These are phyloP conservation scores for Cercospora canescens DNA, from an alignment of 2,329 filamentous ascomycete species.

Conservation along the genomic window DNA sequence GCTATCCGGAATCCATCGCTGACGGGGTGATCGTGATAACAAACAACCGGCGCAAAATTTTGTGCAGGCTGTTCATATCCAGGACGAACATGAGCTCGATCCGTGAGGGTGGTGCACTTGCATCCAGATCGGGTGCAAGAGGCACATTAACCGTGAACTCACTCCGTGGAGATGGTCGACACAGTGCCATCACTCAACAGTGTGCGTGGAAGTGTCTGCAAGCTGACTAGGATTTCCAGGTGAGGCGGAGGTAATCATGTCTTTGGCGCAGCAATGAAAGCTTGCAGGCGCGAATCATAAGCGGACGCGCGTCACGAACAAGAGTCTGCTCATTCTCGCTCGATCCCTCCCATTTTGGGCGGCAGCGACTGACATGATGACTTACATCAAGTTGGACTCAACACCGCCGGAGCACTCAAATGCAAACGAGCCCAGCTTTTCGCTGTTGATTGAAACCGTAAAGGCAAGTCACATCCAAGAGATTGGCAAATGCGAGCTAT, in stretches of 20 bases:
- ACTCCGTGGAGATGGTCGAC: background rate
- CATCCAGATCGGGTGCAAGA: background rate
- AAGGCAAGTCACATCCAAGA: too few species aligned
- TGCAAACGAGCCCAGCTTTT: background rate
- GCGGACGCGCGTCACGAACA: background rate
- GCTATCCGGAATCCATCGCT: background rate
- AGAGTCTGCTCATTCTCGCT: too few species aligned
- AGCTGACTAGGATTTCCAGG: background rate
- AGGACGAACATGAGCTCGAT: background rate
- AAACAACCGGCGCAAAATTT: background rate
- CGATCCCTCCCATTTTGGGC: too few species aligned
- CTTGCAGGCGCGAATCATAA: background rate
- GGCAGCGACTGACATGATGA: too few species aligned
- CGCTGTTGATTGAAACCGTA: background rate
- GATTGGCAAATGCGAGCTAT: too few species aligned
- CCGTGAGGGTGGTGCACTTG: background rate
- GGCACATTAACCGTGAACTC: background rate
- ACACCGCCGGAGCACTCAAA: background rate
- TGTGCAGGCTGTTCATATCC: background rate
- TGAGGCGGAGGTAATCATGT: background rate
- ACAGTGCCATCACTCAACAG: background rate
- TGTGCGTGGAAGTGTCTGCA: background rate
- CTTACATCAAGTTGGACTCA: too few species aligned
- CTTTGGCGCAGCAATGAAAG: background rate
- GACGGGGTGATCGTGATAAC: background rate